These are phyloP conservation scores for Rhododendron simsii DNA, from an alignment of 148 eudicot genomes.

Conservation along the genomic window DNA sequence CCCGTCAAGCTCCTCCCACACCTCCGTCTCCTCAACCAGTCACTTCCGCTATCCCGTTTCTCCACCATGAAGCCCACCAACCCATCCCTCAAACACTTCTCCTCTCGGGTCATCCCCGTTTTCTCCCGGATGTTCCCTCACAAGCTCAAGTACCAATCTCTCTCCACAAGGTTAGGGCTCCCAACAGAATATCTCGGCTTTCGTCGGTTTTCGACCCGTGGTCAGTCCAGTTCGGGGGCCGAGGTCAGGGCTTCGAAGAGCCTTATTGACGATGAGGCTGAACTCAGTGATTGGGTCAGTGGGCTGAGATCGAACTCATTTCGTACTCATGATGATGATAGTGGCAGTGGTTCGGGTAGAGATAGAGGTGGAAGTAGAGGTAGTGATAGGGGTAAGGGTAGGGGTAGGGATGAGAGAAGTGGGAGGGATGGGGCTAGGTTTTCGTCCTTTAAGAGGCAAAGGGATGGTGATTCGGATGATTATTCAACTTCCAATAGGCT, in stretches of 20 bases:
- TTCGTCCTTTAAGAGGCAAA: constrained; percentile 28
- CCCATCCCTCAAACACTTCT: constrained; percentile 13
- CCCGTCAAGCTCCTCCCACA: constrained; percentile 38
- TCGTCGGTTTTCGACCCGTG: constrained; percentile 26
- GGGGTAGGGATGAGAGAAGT: constrained; percentile 8
- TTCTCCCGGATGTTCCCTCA: constrained; percentile 56
- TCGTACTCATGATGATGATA: constrained; percentile 36
- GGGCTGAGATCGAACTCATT: constrained; percentile 55
- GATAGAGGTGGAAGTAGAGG: constrained; percentile 10
- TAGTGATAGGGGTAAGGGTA: constrained; percentile 16
- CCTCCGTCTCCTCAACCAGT: constrained; percentile 35
- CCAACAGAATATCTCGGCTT: background rate
- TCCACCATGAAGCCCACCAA: constrained; percentile 35
- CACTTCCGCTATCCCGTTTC: constrained; percentile 33
- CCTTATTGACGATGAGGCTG: constrained; percentile 81
- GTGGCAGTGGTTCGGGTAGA: constrained; percentile 5
- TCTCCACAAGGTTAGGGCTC: constrained; percentile 24
- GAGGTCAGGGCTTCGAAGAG: constrained; percentile 44
- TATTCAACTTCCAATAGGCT: constrained; percentile 5
- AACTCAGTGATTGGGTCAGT: constrained; percentile 72
- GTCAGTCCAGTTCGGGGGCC: constrained; percentile 20
- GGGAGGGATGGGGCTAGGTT: constrained; percentile 17
- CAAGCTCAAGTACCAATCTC: constrained; percentile 41
- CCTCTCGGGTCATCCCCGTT: constrained; percentile 22
- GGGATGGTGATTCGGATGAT: constrained; percentile 31